phyloP scores from a whole-genome alignment of 805 yeast species.

The Ogataea paradorogensis region DNA sequence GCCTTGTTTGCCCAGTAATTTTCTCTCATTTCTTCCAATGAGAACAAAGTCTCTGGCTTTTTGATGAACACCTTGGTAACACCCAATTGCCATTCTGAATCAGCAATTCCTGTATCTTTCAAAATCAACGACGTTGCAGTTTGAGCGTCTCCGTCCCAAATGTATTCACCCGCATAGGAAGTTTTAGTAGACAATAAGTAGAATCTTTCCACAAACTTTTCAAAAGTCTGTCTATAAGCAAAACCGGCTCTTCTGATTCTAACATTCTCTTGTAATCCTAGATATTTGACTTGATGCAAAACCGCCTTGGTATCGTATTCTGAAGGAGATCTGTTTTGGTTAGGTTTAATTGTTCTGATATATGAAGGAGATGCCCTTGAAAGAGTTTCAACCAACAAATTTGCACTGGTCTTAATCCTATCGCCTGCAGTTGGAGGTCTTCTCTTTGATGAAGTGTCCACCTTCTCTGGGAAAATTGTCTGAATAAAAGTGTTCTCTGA shows the following conservation, averaged over 20 bases:
- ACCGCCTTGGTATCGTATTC: conserved; percentile 90
- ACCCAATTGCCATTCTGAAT: conserved; percentile 85
- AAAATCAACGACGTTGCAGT: conserved; percentile 52
- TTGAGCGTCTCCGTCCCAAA: conserved; percentile 54
- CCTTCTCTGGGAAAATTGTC: conserved; percentile 58
- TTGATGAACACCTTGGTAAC: conserved; percentile 89
- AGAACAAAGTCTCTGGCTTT: conserved; percentile 94
- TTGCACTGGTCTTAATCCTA: conserved; percentile 89
- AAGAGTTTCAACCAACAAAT: conserved; percentile 81
- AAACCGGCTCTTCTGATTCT: conserved; percentile 98
- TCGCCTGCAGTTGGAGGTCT: conserved; percentile 97
- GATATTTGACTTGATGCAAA: conserved; percentile 90
- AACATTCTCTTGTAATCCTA: conserved; percentile 95
- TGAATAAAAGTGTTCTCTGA: conserved; percentile 64
- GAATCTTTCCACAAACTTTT: conserved; percentile 92
- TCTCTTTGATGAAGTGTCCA: conserved; percentile 63
- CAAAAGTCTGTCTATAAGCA: conserved; percentile 95
- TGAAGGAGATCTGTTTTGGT: conserved; percentile 84
- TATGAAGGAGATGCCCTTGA: conserved; percentile 93
- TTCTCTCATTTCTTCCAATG: conserved; percentile 93
- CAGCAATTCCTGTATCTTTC: conserved; percentile 62
- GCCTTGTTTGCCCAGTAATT: conserved; percentile 99
- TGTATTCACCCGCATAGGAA: conserved; percentile 82
- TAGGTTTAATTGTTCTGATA: conserved; percentile 96
- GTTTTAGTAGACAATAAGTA: conserved; percentile 83